These are phyloP conservation scores for Amniculicola lignicola DNA, from an alignment of 495 filamentous ascomycete species.

Conservation along the genomic window DNA sequence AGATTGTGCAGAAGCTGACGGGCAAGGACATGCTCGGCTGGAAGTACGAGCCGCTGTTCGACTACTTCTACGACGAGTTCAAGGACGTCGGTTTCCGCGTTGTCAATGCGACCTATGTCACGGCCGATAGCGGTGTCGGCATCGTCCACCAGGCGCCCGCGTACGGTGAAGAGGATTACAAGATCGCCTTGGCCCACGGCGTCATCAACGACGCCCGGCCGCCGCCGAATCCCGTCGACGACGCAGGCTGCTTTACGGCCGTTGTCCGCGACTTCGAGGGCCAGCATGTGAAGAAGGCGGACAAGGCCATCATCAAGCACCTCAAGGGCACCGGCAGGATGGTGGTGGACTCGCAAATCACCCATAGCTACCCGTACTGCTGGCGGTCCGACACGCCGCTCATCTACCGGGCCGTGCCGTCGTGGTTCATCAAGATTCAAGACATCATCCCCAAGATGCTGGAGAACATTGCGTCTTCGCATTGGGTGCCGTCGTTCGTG, in stretches of 20 bases:
- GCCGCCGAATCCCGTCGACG: slow-evolving; percentile 88
- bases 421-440: slow-evolving; percentile 91
- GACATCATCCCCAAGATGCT: slow-evolving; percentile 87
- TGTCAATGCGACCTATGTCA: slow-evolving; percentile 84
- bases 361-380: slow-evolving; percentile 93
- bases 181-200: slow-evolving; percentile 70
- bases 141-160: slow-evolving; percentile 95
- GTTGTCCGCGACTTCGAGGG: slow-evolving; percentile 83
- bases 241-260: slow-evolving; percentile 73
- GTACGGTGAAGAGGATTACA: slow-evolving; percentile 97
- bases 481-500: slow-evolving; percentile 91
- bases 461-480: slow-evolving; percentile 79
- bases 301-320: slow-evolving; percentile 91
- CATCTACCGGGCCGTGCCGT: slow-evolving; percentile 89
- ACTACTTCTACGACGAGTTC: slow-evolving; percentile 92
- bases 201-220: slow-evolving; percentile 71
- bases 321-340: slow-evolving; percentile 77
- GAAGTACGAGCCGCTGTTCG: slow-evolving; percentile 88
- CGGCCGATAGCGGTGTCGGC: slow-evolving; percentile 87
- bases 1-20: slow-evolving; percentile 75
- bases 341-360: slow-evolving; percentile 85
- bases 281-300: slow-evolving; percentile 89
- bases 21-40: slow-evolving; percentile 88
- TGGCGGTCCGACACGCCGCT: slow-evolving; percentile 93
- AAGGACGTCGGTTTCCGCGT: slow-evolving; percentile 84